Conservation (phyloP, 192 early-diverging fungal species). For the Mortierella hygrophila region DNA sequence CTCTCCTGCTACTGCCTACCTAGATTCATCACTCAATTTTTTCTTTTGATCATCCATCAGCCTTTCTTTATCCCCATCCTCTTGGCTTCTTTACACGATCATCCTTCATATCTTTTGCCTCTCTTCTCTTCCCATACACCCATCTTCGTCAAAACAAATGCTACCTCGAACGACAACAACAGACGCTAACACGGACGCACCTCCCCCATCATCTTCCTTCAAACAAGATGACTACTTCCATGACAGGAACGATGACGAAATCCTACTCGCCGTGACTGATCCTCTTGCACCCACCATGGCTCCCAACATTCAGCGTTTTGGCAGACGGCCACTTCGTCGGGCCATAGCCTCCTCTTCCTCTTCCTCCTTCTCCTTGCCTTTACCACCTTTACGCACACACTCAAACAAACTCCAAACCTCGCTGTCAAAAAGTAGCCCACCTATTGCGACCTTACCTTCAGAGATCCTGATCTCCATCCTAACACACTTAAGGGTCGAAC, state of each 20-base stretch:
- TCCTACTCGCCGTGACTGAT: background rate
- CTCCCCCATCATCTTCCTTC: background rate
- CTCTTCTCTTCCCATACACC: background rate
- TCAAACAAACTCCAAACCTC: background rate
- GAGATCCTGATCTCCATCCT: constrained; percentile 12
- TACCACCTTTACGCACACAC: background rate
- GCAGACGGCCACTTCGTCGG: background rate
- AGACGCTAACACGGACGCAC: background rate
- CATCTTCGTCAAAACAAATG: background rate
- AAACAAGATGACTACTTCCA: background rate
- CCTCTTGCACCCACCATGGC: background rate
- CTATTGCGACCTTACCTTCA: background rate
- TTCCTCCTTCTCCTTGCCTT: background rate
- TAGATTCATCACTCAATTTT: background rate
- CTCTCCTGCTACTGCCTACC: background rate
- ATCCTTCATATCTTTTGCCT: background rate
- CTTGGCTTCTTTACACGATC: background rate
- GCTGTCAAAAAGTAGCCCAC: background rate
- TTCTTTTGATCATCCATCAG: background rate
- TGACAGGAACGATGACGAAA: background rate
- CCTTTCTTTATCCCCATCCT: background rate
- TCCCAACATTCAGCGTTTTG: background rate
- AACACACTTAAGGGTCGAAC: background rate
- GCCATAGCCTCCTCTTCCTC: background rate
- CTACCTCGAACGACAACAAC: background rate